phyloP scores from a whole-genome alignment of 2,329 filamentous ascomycete species.

The Apiospora malaysiana region DNA sequence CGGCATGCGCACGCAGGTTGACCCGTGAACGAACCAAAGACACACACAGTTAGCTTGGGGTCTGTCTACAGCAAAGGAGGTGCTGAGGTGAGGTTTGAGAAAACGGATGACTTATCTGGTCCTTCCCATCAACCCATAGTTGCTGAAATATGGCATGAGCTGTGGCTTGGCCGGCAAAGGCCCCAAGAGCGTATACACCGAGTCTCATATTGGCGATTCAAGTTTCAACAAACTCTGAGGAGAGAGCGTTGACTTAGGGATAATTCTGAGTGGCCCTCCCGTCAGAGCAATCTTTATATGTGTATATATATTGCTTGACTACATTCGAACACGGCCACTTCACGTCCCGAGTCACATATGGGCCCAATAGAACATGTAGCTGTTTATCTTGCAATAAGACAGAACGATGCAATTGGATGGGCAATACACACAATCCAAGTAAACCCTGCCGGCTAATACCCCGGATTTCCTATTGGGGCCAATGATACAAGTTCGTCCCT shows the following conservation, averaged over 20 bases:
- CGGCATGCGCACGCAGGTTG: constrained; percentile 5
- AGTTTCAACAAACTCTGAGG: not conserved
- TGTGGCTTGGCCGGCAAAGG: not conserved
- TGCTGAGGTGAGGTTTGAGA: too few relatives aligned
- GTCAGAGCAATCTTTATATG: not conserved
- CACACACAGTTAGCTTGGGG: not conserved
- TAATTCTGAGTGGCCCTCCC: not conserved
- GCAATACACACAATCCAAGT: not conserved
- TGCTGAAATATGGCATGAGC: constrained; percentile 5
- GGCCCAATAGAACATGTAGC: not conserved
- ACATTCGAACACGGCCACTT: not conserved
- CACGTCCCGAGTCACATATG: not conserved
- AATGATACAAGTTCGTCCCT: not conserved
- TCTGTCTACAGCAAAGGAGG: not conserved
- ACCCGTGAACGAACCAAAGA: not conserved
- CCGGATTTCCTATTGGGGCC: not conserved
- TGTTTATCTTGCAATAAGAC: not conserved
- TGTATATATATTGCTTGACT: not conserved
- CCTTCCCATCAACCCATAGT: constrained; percentile 2
- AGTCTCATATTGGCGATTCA: not conserved
- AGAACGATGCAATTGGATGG: not conserved
- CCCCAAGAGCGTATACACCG: not conserved
- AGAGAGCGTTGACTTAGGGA: not conserved
- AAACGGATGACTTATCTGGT: not conserved
- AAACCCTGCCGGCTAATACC: not conserved